These are phyloP conservation scores for Talaromyces sp. DNA, from an alignment of 2,329 filamentous ascomycete genomes.

Conservation along the genomic window DNA sequence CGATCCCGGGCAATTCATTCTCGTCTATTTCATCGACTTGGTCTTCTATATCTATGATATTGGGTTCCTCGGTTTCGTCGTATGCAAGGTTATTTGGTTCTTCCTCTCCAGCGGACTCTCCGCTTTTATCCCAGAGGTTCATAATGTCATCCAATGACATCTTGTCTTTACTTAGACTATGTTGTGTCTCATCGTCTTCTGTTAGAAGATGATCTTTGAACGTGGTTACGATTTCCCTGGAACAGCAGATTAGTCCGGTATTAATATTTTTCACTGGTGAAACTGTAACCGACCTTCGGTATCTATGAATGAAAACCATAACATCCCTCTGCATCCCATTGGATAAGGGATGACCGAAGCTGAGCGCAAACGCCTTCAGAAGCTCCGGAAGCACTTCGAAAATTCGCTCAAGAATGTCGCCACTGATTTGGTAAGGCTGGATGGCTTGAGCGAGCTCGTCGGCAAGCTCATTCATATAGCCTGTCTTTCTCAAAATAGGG, in stretches of 20 bases:
- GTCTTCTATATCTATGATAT: background rate
- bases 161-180: background rate
- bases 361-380: slow-evolving; percentile 8
- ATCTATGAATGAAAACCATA: slow-evolving; percentile 11
- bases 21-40: background rate
- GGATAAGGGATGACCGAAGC: background rate
- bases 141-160: slow-evolving; percentile 7
- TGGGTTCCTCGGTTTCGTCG: background rate
- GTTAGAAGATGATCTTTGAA: background rate
- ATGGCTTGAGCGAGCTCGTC: slow-evolving; percentile 1
- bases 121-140: slow-evolving; percentile 1
- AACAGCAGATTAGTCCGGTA: background rate
- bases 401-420: background rate
- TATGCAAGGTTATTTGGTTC: background rate
- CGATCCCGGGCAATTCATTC: slow-evolving; percentile 2
- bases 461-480: slow-evolving; percentile 6
- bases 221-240: slow-evolving; percentile 1
- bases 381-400: slow-evolving; percentile 2
- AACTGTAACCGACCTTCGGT: slow-evolving; percentile 6
- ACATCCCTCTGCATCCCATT: slow-evolving; percentile 7
- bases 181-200: background rate
- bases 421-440: slow-evolving; percentile 2
- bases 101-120: background rate
- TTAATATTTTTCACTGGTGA: background rate
- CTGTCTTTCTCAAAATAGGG: background rate